phyloP scores from a whole-genome alignment of 768 basidiomycete genomes.

The Gymnopilus dilepis region DNA sequence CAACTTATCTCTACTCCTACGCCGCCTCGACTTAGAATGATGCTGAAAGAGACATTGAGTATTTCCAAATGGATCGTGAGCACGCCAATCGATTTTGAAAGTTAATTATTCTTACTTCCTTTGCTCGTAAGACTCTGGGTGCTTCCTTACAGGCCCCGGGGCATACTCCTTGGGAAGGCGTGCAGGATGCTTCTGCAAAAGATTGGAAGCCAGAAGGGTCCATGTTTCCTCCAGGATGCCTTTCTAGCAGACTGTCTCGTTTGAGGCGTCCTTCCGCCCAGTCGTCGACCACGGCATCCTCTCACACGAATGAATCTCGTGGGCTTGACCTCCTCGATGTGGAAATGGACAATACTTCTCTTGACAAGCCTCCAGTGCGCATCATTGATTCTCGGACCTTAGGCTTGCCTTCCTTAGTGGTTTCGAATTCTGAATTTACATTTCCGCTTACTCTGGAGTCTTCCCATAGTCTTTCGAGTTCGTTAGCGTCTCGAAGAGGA shows the following conservation, averaged over 20 bases:
- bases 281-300: no score
- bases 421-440: conserved; percentile 48
- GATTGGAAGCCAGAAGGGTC: conserved; percentile 48
- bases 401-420: conserved; percentile 40
- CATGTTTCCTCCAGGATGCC: no score
- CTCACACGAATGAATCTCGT: conserved; percentile 36
- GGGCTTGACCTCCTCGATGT: conserved; percentile 37
- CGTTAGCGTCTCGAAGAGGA: conserved; percentile 45
- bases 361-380: conserved; percentile 19
- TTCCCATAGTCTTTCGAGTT: conserved; percentile 29
- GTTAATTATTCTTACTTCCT: conserved; percentile 8
- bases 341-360: conserved; percentile 20
- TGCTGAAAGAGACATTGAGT: conserved; percentile 44
- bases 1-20: conserved; percentile 41
- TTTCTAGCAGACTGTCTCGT: no score
- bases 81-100: no score
- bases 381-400: conserved; percentile 21
- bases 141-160: conserved; percentile 37
- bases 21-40: conserved; percentile 41
- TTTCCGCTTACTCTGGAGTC: conserved; percentile 43
- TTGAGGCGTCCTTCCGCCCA: no score
- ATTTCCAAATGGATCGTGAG: conserved; percentile 48
- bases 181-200: conserved; percentile 19
- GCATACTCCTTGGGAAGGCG: conserved; percentile 44
- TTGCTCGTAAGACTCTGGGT: conserved; percentile 33